These are phyloP conservation scores for Chrysosphaeria jannelii DNA, from an alignment of 2,329 filamentous ascomycete genomes.

Conservation along the genomic window DNA sequence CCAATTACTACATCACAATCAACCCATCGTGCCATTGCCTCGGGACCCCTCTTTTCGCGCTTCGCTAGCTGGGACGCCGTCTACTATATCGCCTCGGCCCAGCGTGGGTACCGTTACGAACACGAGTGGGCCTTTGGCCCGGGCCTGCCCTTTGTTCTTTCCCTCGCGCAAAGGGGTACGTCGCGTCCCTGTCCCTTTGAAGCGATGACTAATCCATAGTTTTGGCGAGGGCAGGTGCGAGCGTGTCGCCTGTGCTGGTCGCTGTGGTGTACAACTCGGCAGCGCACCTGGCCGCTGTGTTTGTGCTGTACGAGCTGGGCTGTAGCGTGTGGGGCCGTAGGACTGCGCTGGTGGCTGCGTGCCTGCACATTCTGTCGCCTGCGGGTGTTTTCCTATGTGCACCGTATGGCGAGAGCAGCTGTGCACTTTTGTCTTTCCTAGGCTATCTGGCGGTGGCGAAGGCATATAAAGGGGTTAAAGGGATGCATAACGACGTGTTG, in stretches of 20 bases:
- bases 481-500: slow-evolving; percentile 13
- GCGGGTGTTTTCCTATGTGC: slow-evolving; percentile 73
- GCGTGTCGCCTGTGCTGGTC: too few species aligned
- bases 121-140: slow-evolving; percentile 62
- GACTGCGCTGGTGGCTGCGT: slow-evolving; percentile 31
- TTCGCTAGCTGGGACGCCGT: slow-evolving; percentile 57
- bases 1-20: slow-evolving; percentile 6
- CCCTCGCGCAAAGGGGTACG: slow-evolving; percentile 7
- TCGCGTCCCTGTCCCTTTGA: too few species aligned
- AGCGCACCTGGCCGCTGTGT: slow-evolving; percentile 40
- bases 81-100: slow-evolving; percentile 36
- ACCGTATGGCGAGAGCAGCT: slow-evolving; percentile 57
- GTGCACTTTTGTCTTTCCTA: slow-evolving; percentile 44
- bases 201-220: too few species aligned
- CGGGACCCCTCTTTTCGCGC: slow-evolving; percentile 15
- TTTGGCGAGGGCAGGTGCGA: too few species aligned
- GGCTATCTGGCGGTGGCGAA: slow-evolving; percentile 40
- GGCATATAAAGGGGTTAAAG: slow-evolving; percentile 8
- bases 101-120: slow-evolving; percentile 38
- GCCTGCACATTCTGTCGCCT: slow-evolving; percentile 58
- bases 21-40: slow-evolving; percentile 4
- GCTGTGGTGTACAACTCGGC: slow-evolving; percentile 2
- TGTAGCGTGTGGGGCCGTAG: slow-evolving; percentile 1
- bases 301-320: slow-evolving; percentile 4
- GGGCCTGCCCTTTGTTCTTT: slow-evolving; percentile 15